Conservation (phyloP, 148 eudicot genomes). For the Polygonum maritimum region DNA sequence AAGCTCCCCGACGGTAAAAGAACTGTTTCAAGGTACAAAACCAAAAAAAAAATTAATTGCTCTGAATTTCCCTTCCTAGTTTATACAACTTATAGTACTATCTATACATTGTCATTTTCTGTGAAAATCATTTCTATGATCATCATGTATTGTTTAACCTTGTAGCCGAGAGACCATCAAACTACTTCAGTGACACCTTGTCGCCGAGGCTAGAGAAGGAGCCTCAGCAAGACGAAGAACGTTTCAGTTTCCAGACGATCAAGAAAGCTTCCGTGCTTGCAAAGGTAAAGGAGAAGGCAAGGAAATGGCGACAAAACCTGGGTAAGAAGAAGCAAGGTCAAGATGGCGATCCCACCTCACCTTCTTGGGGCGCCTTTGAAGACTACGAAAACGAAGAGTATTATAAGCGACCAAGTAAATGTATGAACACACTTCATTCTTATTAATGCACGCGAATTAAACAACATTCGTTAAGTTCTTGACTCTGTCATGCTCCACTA, state of each 20-base stretch:
- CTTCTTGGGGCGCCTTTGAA: constrained; percentile 37
- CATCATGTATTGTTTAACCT: neutral
- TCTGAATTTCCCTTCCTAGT: neutral
- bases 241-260: constrained; percentile 16
- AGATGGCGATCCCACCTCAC: constrained; percentile 20
- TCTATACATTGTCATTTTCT: too few relatives aligned
- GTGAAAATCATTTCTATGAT: neutral
- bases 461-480: too few relatives aligned
- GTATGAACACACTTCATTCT: neutral
- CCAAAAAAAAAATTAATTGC: neutral
- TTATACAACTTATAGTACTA: too few relatives aligned
- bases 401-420: constrained; percentile 33
- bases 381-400: constrained; percentile 35
- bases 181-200: constrained; percentile 19
- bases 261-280: constrained; percentile 53
- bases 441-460: neutral
- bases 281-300: constrained; percentile 71
- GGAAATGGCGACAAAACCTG: constrained; percentile 36
- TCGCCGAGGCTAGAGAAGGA: constrained; percentile 25
- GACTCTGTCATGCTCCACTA: too few relatives aligned
- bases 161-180: constrained; percentile 32
- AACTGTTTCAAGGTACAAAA: constrained; percentile 45
- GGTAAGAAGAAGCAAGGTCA: constrained; percentile 31
- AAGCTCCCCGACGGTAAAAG: constrained; percentile 30
- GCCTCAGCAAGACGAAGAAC: constrained; percentile 44